phyloP scores from a whole-genome alignment of 177 flowering plant genomes.

The Vitis hybrid region DNA sequence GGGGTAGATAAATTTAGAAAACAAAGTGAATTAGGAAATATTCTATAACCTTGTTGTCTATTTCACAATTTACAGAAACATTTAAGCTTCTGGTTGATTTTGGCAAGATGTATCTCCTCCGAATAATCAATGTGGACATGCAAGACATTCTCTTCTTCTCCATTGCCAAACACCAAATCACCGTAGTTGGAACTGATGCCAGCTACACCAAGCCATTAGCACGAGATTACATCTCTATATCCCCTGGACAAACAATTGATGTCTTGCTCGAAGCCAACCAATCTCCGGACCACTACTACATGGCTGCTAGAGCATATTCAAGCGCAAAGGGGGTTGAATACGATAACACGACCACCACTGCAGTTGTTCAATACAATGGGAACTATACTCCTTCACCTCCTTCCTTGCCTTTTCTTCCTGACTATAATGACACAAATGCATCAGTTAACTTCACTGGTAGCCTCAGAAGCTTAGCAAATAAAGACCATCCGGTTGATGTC shows the following conservation, averaged over 20 bases:
- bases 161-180: slow-evolving; percentile 37
- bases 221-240: slow-evolving; percentile 22
- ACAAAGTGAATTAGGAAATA: neutral
- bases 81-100: slow-evolving; percentile 26
- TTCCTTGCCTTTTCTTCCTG: slow-evolving; percentile 21
- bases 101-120: slow-evolving; percentile 44
- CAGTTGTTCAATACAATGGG: slow-evolving; percentile 18
- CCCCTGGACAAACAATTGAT: slow-evolving; percentile 37
- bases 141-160: slow-evolving; percentile 33
- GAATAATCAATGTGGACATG: slow-evolving; percentile 40
- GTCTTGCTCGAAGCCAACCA: slow-evolving; percentile 20
- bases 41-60: neutral
- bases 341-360: slow-evolving; percentile 31
- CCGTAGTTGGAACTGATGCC: slow-evolving; percentile 40
- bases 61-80: slow-evolving; percentile 22
- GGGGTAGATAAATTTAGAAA: slow-evolving; percentile 6
- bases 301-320: slow-evolving; percentile 27
- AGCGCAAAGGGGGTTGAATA: neutral
- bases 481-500: slow-evolving; percentile 13
- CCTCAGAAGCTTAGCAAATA: slow-evolving; percentile 22
- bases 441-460: slow-evolving; percentile 5
- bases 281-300: slow-evolving; percentile 19
- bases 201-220: slow-evolving; percentile 35
- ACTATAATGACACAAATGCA: slow-evolving; percentile 16
- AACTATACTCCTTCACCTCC: slow-evolving; percentile 5